Conservation (phyloP, 805 yeast genomes). For the Tetrapisispora arboricola region DNA sequence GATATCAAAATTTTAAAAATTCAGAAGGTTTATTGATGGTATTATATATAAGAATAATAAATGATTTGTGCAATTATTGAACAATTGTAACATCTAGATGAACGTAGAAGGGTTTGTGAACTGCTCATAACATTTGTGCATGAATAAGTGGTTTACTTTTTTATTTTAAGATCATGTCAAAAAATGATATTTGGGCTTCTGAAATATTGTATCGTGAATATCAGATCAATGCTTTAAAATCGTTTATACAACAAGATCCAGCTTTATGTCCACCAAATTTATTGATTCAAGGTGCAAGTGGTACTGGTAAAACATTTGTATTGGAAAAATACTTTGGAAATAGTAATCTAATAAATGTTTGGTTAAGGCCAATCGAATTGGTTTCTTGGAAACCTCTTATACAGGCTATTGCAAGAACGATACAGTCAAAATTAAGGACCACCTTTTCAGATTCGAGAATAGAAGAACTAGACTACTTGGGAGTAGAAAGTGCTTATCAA, state of each 20-base stretch:
- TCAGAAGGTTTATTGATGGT: too few relatives aligned
- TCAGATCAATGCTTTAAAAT: conserved; percentile 14
- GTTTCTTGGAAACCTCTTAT: conserved; percentile 27
- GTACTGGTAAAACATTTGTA: conserved; percentile 25
- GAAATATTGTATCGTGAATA: conserved; percentile 15
- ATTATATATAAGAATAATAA: too few relatives aligned
- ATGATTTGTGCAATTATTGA: too few relatives aligned
- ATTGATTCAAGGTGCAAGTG: conserved; percentile 22
- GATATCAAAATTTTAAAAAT: too few relatives aligned
- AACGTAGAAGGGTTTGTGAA: too few relatives aligned
- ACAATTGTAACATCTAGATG: too few relatives aligned
- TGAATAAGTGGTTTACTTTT: too few relatives aligned
- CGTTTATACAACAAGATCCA: conserved; percentile 16
- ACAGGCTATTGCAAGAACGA: conserved; percentile 21
- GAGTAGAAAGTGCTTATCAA: conserved; percentile 24
- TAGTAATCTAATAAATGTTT: conserved; percentile 10
- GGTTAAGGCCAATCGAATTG: conserved; percentile 22
- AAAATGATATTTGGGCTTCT: background rate
- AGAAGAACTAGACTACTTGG: conserved; percentile 18
- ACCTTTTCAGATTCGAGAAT: conserved; percentile 8
- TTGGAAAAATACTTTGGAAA: conserved; percentile 12
- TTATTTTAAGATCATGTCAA: background rate
- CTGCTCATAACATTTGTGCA: too few relatives aligned
- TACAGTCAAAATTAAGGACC: conserved; percentile 13
- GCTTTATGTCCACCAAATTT: conserved; percentile 18